Evolutionary conservation across 83 land plant genomes (phyloP).

Genomic region (Thuja plicata): DNA sequence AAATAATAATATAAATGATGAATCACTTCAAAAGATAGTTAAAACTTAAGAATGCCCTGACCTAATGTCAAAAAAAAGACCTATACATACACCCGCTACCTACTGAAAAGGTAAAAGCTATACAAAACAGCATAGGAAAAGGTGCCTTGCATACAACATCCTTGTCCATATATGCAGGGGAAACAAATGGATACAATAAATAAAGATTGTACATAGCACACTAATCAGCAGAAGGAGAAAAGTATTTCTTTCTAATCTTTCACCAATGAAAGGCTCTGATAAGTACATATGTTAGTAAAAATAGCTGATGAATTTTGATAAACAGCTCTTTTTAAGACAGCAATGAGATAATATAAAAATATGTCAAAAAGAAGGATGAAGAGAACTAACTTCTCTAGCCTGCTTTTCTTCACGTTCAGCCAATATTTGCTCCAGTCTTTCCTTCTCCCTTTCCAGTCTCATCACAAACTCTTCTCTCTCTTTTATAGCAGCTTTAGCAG

Average conservation of each 20-base stretch:
- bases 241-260: neutral
- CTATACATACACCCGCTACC: neutral
- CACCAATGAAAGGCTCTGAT: neutral
- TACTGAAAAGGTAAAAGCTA: neutral
- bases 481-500: slow-evolving; percentile 48
- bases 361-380: neutral
- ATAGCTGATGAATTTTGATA: neutral
- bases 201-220: neutral
- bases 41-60: neutral
- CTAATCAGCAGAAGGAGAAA: neutral
- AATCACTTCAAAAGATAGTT: neutral
- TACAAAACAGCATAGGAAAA: neutral
- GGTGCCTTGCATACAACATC: neutral
- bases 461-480: slow-evolving; percentile 63
- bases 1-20: neutral
- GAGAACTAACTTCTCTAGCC: slow-evolving; percentile 49
- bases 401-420: slow-evolving; percentile 61
- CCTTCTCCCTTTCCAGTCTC: slow-evolving; percentile 69
- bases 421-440: slow-evolving; percentile 59
- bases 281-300: neutral
- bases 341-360: slow-evolving; percentile 4
- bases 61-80: neutral
- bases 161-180: neutral
- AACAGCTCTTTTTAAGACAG: neutral
- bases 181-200: neutral